These are phyloP conservation scores for Wickerhamomyces sp. DNA, from an alignment of 1,139 yeast species.

Conservation along the genomic window DNA sequence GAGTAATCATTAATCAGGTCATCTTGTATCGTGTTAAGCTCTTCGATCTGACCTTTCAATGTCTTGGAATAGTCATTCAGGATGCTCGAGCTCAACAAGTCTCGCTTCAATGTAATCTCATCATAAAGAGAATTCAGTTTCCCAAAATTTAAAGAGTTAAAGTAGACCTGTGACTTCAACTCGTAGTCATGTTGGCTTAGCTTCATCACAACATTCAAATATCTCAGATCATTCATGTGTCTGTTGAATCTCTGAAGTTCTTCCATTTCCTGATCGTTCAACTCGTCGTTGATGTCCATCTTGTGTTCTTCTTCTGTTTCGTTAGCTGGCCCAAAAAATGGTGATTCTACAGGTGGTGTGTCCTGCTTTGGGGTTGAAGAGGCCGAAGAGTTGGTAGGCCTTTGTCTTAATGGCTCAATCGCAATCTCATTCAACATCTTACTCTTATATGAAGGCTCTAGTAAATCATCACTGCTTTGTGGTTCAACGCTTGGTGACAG, in stretches of 20 bases:
- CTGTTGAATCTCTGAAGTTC: slow-evolving; percentile 25
- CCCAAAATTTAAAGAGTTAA: slow-evolving; percentile 16
- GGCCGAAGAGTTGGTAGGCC: too few species aligned
- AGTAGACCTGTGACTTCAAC: slow-evolving; percentile 17
- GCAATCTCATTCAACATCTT: slow-evolving; percentile 16
- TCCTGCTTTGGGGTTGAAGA: too few species aligned
- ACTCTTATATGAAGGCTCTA: background rate
- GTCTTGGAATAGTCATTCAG: background rate
- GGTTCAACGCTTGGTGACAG: background rate
- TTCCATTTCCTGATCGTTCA: slow-evolving; percentile 19
- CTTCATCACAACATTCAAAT: slow-evolving; percentile 13
- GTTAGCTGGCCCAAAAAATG: too few species aligned
- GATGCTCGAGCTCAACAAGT: background rate
- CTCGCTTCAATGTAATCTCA: slow-evolving; percentile 1
- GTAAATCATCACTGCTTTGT: background rate
- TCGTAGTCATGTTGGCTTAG: slow-evolving; percentile 19
- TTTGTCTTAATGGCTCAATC: slow-evolving; percentile 21
- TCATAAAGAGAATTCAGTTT: slow-evolving; percentile 18
- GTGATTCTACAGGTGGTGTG: too few species aligned
- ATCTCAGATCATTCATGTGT: slow-evolving; percentile 24
- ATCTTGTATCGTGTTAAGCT: slow-evolving; percentile 24
- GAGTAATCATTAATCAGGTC: slow-evolving; percentile 34
- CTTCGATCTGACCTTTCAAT: slow-evolving; percentile 13
- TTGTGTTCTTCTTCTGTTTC: background rate
- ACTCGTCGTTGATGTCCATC: slow-evolving; percentile 8